These are phyloP conservation scores for Trypanosoma platydactyli DNA, from an alignment of 208 protist species.

Conservation along the genomic window DNA sequence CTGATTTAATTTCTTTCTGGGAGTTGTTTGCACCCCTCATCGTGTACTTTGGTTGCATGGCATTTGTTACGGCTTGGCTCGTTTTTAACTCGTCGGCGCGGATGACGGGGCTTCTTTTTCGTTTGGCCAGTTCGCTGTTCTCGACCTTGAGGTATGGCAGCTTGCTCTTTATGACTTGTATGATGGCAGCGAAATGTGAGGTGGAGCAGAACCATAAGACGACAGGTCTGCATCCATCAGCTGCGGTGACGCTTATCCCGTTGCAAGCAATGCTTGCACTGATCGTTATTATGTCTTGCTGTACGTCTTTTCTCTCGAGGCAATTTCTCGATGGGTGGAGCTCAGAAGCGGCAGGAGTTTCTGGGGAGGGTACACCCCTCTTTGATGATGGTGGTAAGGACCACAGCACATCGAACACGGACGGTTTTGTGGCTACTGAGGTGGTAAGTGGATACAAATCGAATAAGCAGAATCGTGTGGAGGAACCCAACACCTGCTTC, in stretches of 20 bases:
- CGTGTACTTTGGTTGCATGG: constrained; percentile 24
- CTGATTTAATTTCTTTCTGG: constrained; percentile 46
- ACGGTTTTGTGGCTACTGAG: too few species aligned
- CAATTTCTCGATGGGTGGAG: too few species aligned
- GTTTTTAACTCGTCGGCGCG: not conserved
- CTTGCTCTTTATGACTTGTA: constrained; percentile 50
- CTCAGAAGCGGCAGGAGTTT: too few species aligned
- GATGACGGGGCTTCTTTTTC: not conserved
- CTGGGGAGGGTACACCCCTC: too few species aligned
- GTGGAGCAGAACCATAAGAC: constrained; percentile 38
- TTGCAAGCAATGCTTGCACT: constrained; percentile 35
- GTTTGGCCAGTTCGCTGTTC: constrained; percentile 24
- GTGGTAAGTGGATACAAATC: too few species aligned
- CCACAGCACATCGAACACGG: too few species aligned
- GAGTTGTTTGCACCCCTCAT: constrained; percentile 56
- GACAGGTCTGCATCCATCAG: constrained; percentile 36
- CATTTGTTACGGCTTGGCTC: constrained; percentile 11
- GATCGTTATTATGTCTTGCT: constrained; percentile 30
- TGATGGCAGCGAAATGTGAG: constrained; percentile 56
- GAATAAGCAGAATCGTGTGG: not conserved
- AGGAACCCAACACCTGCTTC: not conserved
- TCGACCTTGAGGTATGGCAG: constrained; percentile 24
- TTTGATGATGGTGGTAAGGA: too few species aligned
- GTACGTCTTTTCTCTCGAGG: constrained; percentile 12
- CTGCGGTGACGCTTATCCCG: constrained; percentile 41